Conservation (phyloP, 257 asterid genomes). For the Apocynum venetum region DNA sequence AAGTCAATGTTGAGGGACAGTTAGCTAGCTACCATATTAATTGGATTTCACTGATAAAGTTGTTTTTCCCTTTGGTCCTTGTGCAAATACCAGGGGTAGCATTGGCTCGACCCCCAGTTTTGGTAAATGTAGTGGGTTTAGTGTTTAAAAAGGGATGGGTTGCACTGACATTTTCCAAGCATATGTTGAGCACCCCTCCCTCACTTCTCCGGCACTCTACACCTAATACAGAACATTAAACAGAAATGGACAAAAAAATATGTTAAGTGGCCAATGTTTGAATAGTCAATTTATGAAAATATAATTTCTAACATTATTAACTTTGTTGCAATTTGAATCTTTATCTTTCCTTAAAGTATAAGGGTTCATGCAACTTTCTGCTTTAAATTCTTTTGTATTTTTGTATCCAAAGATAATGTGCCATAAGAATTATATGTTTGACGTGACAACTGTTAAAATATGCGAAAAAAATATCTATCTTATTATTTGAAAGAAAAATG, state of each 20-base stretch:
- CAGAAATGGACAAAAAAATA: background rate
- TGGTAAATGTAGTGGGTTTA: background rate
- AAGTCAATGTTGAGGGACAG: slow-evolving; percentile 29
- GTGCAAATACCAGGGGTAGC: slow-evolving; percentile 12
- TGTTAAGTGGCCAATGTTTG: background rate
- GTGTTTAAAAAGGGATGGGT: background rate
- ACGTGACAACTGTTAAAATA: background rate
- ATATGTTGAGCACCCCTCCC: too few relatives aligned
- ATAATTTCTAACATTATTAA: background rate
- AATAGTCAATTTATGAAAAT: background rate
- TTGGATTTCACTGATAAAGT: slow-evolving; percentile 18
- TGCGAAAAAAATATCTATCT: too few relatives aligned
- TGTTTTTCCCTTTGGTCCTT: slow-evolving; percentile 5
- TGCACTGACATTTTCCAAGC: background rate
- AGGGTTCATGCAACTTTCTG: too few relatives aligned
- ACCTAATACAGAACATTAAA: background rate
- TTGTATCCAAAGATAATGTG: background rate
- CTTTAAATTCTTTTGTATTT: too few relatives aligned
- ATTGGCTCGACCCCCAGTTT: slow-evolving; percentile 13
- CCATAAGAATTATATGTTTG: background rate
- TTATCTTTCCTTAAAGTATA: too few relatives aligned
- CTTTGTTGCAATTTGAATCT: background rate
- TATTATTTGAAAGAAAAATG: background rate
- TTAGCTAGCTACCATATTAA: slow-evolving; percentile 38
- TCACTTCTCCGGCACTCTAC: too few relatives aligned